Evolutionary conservation across 495 filamentous ascomycete genomes (phyloP), one percentile per base, ranked within the genome.

Genomic region (Penicillium salamii): DNA sequence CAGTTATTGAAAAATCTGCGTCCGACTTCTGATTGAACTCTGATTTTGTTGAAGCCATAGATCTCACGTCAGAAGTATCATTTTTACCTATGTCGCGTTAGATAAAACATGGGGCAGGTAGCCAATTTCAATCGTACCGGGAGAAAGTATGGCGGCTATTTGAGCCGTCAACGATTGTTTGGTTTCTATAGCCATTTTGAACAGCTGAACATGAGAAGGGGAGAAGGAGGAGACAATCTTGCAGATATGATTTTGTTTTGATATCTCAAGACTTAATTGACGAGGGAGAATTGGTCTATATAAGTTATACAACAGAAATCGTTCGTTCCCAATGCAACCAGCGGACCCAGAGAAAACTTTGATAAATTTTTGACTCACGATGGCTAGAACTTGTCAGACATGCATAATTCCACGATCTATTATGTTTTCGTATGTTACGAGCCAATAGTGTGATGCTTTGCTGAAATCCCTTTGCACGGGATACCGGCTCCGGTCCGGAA

Each of bases 401-500:
- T 58, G 52, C 58, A 50, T 37, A 49, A 26, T 45, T 31, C 50
- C 41, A 37, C 55, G 53, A 54, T 57, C 38, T 59, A 54, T 53
- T 23, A 59, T 50, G 33, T 53, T 47, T 34, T 55, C 40, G 46
- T 45, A 46, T 19, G 37, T 28, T 43, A 34, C 7, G 20, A 29
- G 40, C 61, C 58, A 65, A 59, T 62, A 28, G 55, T 40, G 24
- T 46, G 12, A 20, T 15, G 20, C 20, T 51, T 58, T 63, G 61
- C 42, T 58, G 52, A 48, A 49, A 41, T 46, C 24, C 56, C 48
- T 54, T 42, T 40, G 28, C 29, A 8, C 34, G 24, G 47, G 35
- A 50, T 21, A 28, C 48, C 66, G 63, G 66, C 6, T 19, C 61
- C 66, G 66, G 39, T 11, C 31, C 66, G 66, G 66, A 24, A 8